phyloP scores from a whole-genome alignment of 2,329 filamentous ascomycete genomes.

The Clonostachys solani region DNA sequence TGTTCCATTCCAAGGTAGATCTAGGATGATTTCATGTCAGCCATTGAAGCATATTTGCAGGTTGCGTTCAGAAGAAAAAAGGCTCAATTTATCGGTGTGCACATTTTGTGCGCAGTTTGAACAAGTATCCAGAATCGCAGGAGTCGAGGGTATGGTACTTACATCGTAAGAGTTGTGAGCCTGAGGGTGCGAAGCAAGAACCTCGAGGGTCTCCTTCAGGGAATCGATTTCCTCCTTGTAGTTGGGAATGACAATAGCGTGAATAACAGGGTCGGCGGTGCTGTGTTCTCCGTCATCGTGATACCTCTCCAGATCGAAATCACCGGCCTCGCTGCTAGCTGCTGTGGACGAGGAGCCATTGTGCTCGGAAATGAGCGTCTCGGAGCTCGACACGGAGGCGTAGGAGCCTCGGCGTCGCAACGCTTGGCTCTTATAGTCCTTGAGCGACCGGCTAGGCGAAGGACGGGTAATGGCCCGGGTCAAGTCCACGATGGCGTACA shows the following conservation, averaged over 20 bases:
- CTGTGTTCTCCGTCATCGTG: conserved; percentile 32
- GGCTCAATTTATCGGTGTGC: neutral
- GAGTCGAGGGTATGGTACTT: conserved; percentile 26
- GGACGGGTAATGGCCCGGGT: conserved; percentile 32
- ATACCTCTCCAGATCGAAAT: conserved; percentile 36
- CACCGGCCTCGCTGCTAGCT: conserved; percentile 45
- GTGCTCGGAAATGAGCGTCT: conserved; percentile 40
- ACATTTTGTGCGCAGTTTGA: neutral
- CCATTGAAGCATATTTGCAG: neutral
- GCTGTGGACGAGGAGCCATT: conserved; percentile 34
- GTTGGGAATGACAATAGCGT: conserved; percentile 68
- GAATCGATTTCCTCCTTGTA: conserved; percentile 71
- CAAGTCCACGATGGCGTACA: conserved; percentile 50
- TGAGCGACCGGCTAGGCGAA: conserved; percentile 32
- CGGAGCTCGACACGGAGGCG: conserved; percentile 51
- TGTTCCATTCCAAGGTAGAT: conserved; percentile 71
- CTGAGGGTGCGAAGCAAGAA: conserved; percentile 62
- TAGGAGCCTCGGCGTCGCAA: conserved; percentile 47
- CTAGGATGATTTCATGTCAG: conserved; percentile 27
- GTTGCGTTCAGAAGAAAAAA: neutral
- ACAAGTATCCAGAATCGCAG: neutral
- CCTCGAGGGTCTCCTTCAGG: conserved; percentile 63
- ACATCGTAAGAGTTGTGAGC: conserved; percentile 66
- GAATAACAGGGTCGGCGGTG: conserved; percentile 38
- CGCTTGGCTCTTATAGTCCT: conserved; percentile 38